These are phyloP conservation scores for Brassica carinata DNA, from an alignment of 345 rosid species.

Conservation along the genomic window DNA sequence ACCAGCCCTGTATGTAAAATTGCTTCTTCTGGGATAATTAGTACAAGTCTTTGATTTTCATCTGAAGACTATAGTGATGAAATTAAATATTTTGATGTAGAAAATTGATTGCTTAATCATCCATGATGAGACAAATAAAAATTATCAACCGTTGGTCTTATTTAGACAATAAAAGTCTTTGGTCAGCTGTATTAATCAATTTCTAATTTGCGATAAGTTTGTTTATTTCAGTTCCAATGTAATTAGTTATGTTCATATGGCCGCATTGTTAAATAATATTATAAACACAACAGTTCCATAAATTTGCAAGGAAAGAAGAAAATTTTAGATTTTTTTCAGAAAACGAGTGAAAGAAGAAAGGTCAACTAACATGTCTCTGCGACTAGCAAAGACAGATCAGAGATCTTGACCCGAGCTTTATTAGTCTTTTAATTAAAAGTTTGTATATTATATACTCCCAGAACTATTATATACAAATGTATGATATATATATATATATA, in stretches of 20 bases:
- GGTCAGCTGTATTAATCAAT: conserved; percentile 31
- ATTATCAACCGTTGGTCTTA: conserved; percentile 37
- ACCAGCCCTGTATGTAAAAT: background rate
- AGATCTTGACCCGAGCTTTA: conserved; percentile 42
- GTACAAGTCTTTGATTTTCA: background rate
- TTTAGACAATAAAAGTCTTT: conserved; percentile 39
- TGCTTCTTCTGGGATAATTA: background rate
- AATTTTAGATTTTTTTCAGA: conserved; percentile 5
- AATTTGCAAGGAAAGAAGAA: conserved; percentile 2
- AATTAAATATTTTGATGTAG: conserved; percentile 25
- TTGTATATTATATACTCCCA: background rate
- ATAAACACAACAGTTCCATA: conserved; percentile 7
- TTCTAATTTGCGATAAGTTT: conserved; percentile 31
- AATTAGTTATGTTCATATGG: conserved; percentile 23
- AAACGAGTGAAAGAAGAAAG: conserved; percentile 37
- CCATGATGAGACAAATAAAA: conserved; percentile 26
- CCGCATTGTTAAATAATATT: conserved; percentile 9
- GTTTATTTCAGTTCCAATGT: conserved; percentile 25
- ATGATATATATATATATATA: no score
- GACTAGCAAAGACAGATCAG: conserved; percentile 37
- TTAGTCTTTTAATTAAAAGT: background rate
- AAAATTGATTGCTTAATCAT: conserved; percentile 33
- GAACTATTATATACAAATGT: background rate
- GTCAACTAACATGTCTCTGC: conserved; percentile 46
- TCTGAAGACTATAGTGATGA: background rate